phyloP scores from a whole-genome alignment of 2,329 filamentous ascomycete genomes.

The Scedosporium aurantiacum region DNA sequence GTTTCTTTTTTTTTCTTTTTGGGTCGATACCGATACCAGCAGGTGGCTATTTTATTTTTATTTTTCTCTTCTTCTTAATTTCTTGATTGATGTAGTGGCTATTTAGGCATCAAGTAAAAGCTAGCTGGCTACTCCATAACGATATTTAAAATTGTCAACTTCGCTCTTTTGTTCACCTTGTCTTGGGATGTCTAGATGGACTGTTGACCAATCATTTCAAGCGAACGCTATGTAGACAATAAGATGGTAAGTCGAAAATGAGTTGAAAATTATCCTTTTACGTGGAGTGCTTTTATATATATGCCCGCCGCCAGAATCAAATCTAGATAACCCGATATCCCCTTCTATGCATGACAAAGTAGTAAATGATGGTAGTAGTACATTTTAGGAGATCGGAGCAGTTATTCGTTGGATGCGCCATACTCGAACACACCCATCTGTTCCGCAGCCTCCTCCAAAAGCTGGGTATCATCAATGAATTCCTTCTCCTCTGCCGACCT shows the following conservation, averaged over 20 bases:
- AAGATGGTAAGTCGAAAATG: not conserved
- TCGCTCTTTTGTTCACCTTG: not conserved
- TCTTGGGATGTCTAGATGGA: no score
- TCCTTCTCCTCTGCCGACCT: slow-evolving; percentile 12
- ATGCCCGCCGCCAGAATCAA: not conserved
- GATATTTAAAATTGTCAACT: not conserved
- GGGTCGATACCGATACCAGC: not conserved
- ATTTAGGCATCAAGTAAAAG: not conserved
- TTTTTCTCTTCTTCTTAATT: not conserved
- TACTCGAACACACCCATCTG: slow-evolving; percentile 32
- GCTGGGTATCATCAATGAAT: slow-evolving; percentile 12
- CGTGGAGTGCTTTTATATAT: no score
- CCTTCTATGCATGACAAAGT: slow-evolving; percentile 10
- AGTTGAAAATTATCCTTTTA: slow-evolving; percentile 5
- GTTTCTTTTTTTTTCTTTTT: slow-evolving; percentile 19
- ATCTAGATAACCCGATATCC: not conserved
- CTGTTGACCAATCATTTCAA: no score
- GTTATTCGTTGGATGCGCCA: not conserved
- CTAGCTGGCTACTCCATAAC: not conserved
- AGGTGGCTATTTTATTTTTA: no score
- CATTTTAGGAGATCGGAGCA: not conserved
- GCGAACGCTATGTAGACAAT: no score
- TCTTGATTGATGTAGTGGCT: not conserved
- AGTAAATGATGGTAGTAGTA: not conserved
- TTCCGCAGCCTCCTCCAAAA: slow-evolving; percentile 22